These are phyloP conservation scores for Geotrichum citri-aurantii DNA, from an alignment of 1,139 yeast genomes.

Conservation along the genomic window DNA sequence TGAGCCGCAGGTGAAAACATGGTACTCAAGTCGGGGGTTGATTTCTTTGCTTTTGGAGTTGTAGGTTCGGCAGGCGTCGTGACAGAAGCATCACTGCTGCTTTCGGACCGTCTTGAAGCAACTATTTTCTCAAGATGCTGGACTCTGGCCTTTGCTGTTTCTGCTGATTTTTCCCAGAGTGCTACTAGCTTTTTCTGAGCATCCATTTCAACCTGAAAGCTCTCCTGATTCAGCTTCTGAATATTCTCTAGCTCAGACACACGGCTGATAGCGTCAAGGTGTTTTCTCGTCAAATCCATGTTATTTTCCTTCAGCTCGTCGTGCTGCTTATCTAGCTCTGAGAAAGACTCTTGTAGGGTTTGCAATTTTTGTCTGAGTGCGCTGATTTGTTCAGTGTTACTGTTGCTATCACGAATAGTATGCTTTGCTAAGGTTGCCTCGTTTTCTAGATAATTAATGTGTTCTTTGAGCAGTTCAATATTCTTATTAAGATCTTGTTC, in stretches of 20 bases:
- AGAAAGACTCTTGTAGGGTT: slow-evolving; percentile 34
- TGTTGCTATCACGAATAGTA: slow-evolving; percentile 1
- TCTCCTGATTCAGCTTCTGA: slow-evolving; percentile 32
- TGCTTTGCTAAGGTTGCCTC: slow-evolving; percentile 37
- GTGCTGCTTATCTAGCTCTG: slow-evolving; percentile 31
- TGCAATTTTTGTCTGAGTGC: slow-evolving; percentile 37
- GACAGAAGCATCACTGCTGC: slow-evolving; percentile 12
- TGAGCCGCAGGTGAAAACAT: slow-evolving; percentile 42
- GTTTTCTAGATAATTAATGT: slow-evolving; percentile 37
- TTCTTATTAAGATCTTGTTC: slow-evolving; percentile 40
- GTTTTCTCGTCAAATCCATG: background rate
- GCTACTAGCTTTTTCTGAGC: slow-evolving; percentile 59
- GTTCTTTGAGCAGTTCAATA: slow-evolving; percentile 36
- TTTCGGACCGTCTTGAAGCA: slow-evolving; percentile 33
- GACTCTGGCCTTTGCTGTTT: slow-evolving; percentile 30
- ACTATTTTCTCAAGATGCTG: slow-evolving; percentile 43
- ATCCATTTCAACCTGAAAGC: slow-evolving; percentile 55
- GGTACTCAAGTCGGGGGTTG: slow-evolving; percentile 21
- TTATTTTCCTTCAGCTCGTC: slow-evolving; percentile 36
- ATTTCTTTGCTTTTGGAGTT: slow-evolving; percentile 12
- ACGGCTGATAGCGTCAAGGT: background rate
- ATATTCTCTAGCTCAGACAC: background rate
- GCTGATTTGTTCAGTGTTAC: slow-evolving; percentile 22
- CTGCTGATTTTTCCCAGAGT: slow-evolving; percentile 49
- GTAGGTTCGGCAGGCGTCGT: slow-evolving; percentile 17